Evolutionary conservation across 805 yeast genomes (phyloP), one percentile per base, ranked within the genome.

Genomic region (Metschnikowia koreensis): DNA sequence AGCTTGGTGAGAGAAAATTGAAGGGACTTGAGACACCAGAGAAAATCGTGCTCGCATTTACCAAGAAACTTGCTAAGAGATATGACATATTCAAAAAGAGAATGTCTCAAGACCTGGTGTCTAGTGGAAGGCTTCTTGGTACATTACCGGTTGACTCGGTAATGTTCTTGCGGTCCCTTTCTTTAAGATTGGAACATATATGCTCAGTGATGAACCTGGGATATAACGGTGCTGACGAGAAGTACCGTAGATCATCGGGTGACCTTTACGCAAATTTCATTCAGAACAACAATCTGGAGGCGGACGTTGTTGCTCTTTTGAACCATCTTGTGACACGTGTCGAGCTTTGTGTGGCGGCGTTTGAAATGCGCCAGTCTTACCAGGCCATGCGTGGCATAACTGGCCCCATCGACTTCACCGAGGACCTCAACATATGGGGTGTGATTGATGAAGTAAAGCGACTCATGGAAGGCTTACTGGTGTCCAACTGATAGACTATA

Each of bases 21-120:
- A 94, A 94, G 67, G 99, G 99, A 16, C 77, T 94, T 15, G 99
- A 94, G 77, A 85, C 91, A 36, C 96, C 96, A 1, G 99, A 94
- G 67, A 79, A 79, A 38, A 85, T 94, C 13, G 88, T 96, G 26
- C 75, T 90, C 44, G 81, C 84, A 0, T 92, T 86, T 71, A 96
- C 98, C 1, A 74, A 75, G 50, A 73, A 76, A 28, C 71, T 92
- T 50, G 77, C 76, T 3, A 72, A 85, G 3, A 78, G 98, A 58
- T 79, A 79, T 67, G 81, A 80, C 48, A 63, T 73, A 12, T 65
- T 66, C 55, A 60, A 67, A 52, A 67, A 70, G 51, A 56, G 67
- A n/a, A 42, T 60, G 26, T 51, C 61, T 10, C 60, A 58, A 16
- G 55, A 55, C 17, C 38, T 41, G 31, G 63, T 58, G 29, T 59